Base-by-base conservation (phyloP, 2,329 filamentous ascomycete species). In the Colletotrichum lini region DNA sequence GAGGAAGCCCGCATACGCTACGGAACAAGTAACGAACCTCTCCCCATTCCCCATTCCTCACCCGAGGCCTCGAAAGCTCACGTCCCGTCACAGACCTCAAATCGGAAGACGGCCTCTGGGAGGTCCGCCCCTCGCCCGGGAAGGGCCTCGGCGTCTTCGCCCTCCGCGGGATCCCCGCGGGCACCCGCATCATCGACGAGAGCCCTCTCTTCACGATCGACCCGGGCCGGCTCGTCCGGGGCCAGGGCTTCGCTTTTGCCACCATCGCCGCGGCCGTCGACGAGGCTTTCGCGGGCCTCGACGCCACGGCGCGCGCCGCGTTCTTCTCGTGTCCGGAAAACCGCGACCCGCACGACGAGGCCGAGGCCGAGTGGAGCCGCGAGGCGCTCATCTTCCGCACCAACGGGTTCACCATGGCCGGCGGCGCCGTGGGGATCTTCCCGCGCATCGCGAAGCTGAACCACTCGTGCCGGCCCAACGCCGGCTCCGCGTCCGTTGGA, bases 141-240 rank as follows among this genome's bases (percentile, higher is more conserved):
- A 84, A 83, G 73, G 84, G 84, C 23, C 79, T 82, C 40, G 84
- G 83, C 58, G 79, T 82, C 63, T 79, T 85, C 68, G 83, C 83
- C 1, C 72, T 76, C 4, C 67, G 73, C 10, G n/a, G 59, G 23
- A 80, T 86, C 53, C 65, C 77, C 42, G 76, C 74, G 26, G 82
- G 83, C 15, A 82, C 80, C 2, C 79, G 79, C 40, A 81, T 85
- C 62, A 77, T 85, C 15, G 76, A 76, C 35, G 84, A 85, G 60
- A 38, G 70, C 1, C 80, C 83, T 0, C 78, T 84, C 3, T 76
- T 85, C 68, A 70, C 74, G 6, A 65, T 79, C 49, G 67, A 74
- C 38, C 75, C 77, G 23, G 76, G 78, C 30, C 26, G 70, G 62
- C 61, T 80, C 67, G 72, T 81, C 5, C 67, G 75, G 9, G 75